Percentiles rank a stretch among this genome's conserved stretches.
Evolutionary conservation across 2,329 filamentous ascomycete genomes (phyloP).

Genomic region (Cercospora janseana): DNA sequence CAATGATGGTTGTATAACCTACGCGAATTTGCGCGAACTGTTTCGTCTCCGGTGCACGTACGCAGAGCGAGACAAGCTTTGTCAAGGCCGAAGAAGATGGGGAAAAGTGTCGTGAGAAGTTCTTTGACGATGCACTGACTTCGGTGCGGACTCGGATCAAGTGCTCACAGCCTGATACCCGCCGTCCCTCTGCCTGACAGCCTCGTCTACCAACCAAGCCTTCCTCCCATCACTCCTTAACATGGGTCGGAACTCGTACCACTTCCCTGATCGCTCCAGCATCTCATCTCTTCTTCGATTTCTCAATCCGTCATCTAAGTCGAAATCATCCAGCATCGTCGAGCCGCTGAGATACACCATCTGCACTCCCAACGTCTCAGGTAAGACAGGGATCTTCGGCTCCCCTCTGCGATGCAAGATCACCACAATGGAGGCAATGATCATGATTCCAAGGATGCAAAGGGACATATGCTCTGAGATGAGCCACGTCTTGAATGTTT

Average conservation of each 20-base stretch:
- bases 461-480: slow-evolving; percentile 22
- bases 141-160: neutral
- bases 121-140: too few species aligned
- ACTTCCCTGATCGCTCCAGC: slow-evolving; percentile 17
- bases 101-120: too few species aligned
- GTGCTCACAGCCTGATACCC: neutral
- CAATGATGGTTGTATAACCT: too few species aligned
- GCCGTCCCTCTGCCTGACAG: neutral
- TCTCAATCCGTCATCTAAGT: slow-evolving; percentile 13
- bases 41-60: too few species aligned
- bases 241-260: slow-evolving; percentile 16
- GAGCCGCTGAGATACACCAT: slow-evolving; percentile 20
- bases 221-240: slow-evolving; percentile 20
- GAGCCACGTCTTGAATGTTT: slow-evolving; percentile 21
- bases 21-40: too few species aligned
- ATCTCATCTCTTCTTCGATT: slow-evolving; percentile 10
- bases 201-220: slow-evolving; percentile 23
- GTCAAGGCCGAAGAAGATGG: too few species aligned
- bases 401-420: slow-evolving; percentile 16
- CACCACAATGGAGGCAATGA: slow-evolving; percentile 16
- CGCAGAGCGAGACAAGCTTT: too few species aligned
- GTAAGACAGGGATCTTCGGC: slow-evolving; percentile 20
- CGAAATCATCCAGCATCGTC: slow-evolving; percentile 19
- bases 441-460: slow-evolving; percentile 21
- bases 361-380: slow-evolving; percentile 23